Base-by-base conservation (phyloP, 2,329 filamentous ascomycete species). In the Ceratocystis colombiana region DNA sequence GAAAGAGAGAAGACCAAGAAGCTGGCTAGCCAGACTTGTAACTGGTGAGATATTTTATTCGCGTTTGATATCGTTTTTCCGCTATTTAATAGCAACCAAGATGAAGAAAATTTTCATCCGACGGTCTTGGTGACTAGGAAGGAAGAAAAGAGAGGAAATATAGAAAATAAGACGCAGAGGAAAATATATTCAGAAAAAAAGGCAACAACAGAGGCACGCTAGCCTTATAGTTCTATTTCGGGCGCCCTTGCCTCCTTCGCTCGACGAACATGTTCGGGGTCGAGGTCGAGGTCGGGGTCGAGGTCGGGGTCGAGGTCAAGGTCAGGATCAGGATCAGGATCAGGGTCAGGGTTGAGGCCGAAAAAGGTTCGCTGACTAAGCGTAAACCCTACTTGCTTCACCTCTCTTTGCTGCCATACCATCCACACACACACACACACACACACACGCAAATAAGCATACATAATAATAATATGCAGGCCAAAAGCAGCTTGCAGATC, bases 11-110 rank as follows among this genome's bases (percentile, higher is more conserved):
- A 57, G 53, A 33, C 25, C 25, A 30, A 10, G 28, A 33, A 57
- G 25, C 53, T 37, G 25, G 55, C 48, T 22, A 53, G 48, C 15
- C 55, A n/a, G 33, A 37, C 55, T 37, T 59, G 55, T 37, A 59
- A 37, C 25, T 59, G 55, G 17, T 59, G 55, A 59, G 55, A 59
- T 59, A 59, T 59, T 59, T 59, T 59, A 59, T 59, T 37, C 55
- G 55, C 17, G 25, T 37, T 17, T 59, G 25, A 59, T 59, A 59
- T 37, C 25, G 25, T n/a, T 59, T 53, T 53, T 22, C 12, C 1
- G n/a, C 48, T 53, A 20, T n/a, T 20, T 53, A 20, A 53, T 53
- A 12, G 48, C n/a, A 53, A n/a, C n/a, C 48, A 53, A 17, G 48
- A 37, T 8, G 7, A 59, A 37, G 55, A 15, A 15, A 30, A 10